Percentiles rank a stretch among this genome's conserved stretches.
These are phyloP conservation scores for Reutealis trisperma DNA, from an alignment of 345 rosid species.

Conservation along the genomic window DNA sequence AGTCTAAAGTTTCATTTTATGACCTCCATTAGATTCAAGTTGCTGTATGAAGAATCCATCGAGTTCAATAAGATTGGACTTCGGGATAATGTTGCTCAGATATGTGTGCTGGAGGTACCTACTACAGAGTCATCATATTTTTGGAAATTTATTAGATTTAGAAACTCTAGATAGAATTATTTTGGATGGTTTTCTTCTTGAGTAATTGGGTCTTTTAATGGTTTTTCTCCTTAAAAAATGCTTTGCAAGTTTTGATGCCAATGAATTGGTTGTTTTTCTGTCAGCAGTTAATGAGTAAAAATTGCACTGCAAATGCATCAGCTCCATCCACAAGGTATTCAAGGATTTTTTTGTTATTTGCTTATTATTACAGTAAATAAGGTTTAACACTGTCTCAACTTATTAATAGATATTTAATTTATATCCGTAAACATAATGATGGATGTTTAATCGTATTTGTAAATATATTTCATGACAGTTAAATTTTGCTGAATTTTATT, in stretches of 20 bases:
- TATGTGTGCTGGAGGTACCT: constrained; percentile 87
- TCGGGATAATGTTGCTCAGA: constrained; percentile 98
- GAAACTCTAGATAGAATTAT: not conserved
- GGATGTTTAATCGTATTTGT: not conserved
- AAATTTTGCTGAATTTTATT: not conserved
- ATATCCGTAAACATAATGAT: not conserved
- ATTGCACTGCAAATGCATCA: constrained; percentile 29
- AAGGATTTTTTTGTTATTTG: constrained; percentile 1
- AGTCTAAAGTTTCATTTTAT: constrained; percentile 23
- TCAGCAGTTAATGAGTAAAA: constrained; percentile 46
- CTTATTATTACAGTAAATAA: not conserved
- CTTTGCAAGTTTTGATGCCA: constrained; percentile 9
- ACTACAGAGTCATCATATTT: not conserved
- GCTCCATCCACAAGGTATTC: constrained; percentile 50
- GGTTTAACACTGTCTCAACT: not conserved
- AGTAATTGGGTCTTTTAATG: not conserved
- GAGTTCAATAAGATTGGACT: constrained; percentile 82
- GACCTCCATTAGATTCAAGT: constrained; percentile 67
- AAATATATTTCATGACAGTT: not conserved
- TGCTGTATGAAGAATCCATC: constrained; percentile 79
- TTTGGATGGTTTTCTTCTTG: constrained; percentile 2
- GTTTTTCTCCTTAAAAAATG: not conserved
- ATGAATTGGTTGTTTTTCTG: constrained; percentile 11
- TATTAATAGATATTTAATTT: not conserved
- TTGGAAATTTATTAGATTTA: not conserved